Conservation (phyloP, 345 rosid species). For the Arabis alpina region DNA sequence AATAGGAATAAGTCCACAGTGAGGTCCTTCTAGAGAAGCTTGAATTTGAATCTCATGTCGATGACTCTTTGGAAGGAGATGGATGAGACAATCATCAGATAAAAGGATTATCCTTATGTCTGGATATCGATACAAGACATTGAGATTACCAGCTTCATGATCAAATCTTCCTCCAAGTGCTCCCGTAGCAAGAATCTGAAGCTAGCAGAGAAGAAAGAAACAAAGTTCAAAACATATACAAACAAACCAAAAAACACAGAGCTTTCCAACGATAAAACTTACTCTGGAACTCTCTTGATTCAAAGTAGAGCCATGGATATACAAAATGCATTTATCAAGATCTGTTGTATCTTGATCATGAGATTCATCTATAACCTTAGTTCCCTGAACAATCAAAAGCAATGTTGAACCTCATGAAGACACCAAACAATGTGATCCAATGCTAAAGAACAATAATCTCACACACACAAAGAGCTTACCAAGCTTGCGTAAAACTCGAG, state of each 20-base stretch:
- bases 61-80: constrained; percentile 74
- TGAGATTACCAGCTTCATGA: constrained; percentile 91
- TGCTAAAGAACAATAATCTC: not conserved
- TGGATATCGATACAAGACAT: constrained; percentile 68
- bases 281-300: constrained; percentile 59
- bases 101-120: constrained; percentile 61
- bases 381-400: constrained; percentile 62
- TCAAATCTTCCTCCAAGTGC: constrained; percentile 99
- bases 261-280: constrained; percentile 26
- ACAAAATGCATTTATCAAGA: constrained; percentile 78
- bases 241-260: constrained; percentile 7
- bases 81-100: constrained; percentile 78
- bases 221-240: not conserved
- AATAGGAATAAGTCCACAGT: constrained; percentile 90
- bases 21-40: constrained; percentile 74
- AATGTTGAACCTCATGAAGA: not conserved
- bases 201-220: constrained; percentile 44
- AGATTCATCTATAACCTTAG: constrained; percentile 71
- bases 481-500: constrained; percentile 58
- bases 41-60: constrained; percentile 66
- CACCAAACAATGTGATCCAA: constrained; percentile 6
- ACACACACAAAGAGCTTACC: constrained; percentile 46
- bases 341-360: constrained; percentile 97
- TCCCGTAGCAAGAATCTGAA: constrained; percentile 87
- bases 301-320: constrained; percentile 53